Evolutionary conservation across 2,329 filamentous ascomycete species (phyloP), one percentile per base, ranked within the genome.

Genomic region (Paraphaeosphaeria minitans): DNA sequence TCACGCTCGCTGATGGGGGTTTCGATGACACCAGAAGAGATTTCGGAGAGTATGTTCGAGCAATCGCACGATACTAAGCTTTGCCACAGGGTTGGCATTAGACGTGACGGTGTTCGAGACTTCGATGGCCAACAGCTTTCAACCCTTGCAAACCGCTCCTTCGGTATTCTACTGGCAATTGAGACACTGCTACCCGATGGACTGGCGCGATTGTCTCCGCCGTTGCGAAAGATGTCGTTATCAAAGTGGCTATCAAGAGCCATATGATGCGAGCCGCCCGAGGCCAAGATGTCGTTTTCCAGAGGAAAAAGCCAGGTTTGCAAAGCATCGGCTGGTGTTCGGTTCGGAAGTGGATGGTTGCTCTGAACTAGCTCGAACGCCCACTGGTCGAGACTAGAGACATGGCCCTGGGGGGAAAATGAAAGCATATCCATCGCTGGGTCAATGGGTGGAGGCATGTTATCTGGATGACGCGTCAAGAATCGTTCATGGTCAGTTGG

Each of bases 91-190:
- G 69, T 67, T 22, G 70, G 72, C 68, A 76, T 75, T 8, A 77
- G 47, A 4, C 72, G 71, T 6, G 67, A 66, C 1, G 68, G 67
- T 19, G 69, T 73, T 12, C 71, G 67, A 56, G 66, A 70, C 27
- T 68, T 65, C 7, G 75, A 71, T 2, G 74, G 74, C 76, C 76
- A 78, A 48, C 75, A 77, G 45, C 66, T 75, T 57, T 77, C 75
- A 1, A 78, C 76, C 58, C 75, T 64, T 19, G 74, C 74, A 55
- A 78, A 78, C 27, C 76, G 69, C 48, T 77, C 75, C 37, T 70
- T 66, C 14, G 76, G 76, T 31, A 78, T 77, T 56, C 70, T 66
- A 24, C 74, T 77, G 22, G 75, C 75, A 58, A 75, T 76, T 0
- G 76, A 76, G 3, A 68, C 70, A 48, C 70, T 76, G 43, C 69